phyloP scores from a whole-genome alignment of 2,329 filamentous ascomycete species.

The Clarireedia monteithiana region DNA sequence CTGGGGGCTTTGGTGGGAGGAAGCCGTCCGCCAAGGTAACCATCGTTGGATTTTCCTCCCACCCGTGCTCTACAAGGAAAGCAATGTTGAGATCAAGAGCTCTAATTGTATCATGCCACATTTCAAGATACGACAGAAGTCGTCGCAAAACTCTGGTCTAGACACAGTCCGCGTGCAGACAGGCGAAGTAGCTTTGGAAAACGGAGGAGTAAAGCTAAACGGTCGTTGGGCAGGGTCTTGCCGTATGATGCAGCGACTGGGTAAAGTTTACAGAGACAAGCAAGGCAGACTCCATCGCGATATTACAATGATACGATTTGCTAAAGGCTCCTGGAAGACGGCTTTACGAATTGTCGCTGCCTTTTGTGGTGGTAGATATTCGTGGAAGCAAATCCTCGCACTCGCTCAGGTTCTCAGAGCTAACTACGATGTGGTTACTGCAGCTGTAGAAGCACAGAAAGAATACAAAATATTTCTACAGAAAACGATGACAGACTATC shows the following conservation, averaged over 20 bases:
- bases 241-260: neutral
- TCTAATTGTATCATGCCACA: constrained; percentile 1
- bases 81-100: neutral
- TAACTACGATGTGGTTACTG: neutral
- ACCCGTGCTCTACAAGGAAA: neutral
- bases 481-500: neutral
- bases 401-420: neutral
- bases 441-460: neutral
- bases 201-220: neutral
- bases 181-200: neutral
- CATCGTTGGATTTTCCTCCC: constrained; percentile 6
- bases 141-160: neutral
- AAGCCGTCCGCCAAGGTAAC: constrained; percentile 2
- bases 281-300: neutral
- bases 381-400: neutral
- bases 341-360: neutral
- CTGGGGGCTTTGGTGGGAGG: constrained; percentile 6
- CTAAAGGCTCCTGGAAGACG: neutral
- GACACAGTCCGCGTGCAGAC: neutral
- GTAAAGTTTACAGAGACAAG: neutral
- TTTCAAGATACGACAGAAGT: neutral
- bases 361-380: neutral
- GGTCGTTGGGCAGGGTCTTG: neutral
- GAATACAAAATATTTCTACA: neutral
- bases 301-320: neutral